These are phyloP conservation scores for Eustoma russellianum DNA, from an alignment of 257 asterid species.

Conservation along the genomic window DNA sequence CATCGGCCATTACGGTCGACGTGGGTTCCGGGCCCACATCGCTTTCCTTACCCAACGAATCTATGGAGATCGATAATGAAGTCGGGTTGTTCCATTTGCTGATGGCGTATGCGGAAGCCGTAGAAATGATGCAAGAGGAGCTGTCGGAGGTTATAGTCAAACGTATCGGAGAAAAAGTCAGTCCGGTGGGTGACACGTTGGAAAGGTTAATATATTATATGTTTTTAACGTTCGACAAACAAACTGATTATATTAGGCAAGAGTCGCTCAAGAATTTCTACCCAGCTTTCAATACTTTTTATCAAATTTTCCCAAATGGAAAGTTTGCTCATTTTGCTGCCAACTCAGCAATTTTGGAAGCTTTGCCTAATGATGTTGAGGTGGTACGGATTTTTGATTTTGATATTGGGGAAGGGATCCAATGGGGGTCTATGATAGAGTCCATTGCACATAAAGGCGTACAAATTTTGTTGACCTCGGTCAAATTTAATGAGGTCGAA, in stretches of 20 bases:
- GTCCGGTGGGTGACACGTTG: constrained; percentile 20
- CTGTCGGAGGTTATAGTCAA: constrained; percentile 18
- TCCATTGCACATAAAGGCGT: constrained; percentile 11
- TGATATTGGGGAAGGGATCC: constrained; percentile 48
- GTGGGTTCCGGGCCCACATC: neutral
- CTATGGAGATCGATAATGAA: constrained; percentile 22
- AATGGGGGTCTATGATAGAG: constrained; percentile 45
- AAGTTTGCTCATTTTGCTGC: constrained; percentile 49
- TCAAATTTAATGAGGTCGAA: constrained; percentile 20
- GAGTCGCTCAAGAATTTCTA: constrained; percentile 28
- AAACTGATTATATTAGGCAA: constrained; percentile 19
- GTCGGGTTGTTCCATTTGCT: constrained; percentile 26
- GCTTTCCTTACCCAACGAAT: constrained; percentile 14
- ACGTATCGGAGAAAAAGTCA: constrained; percentile 25
- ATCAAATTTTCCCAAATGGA: constrained; percentile 41
- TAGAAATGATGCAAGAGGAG: constrained; percentile 21
- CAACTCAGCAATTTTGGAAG: constrained; percentile 40
- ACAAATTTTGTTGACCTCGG: constrained; percentile 25
- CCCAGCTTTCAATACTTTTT: constrained; percentile 30
- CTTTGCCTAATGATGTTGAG: constrained; percentile 26
- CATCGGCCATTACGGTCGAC: too few relatives aligned
- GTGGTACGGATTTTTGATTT: constrained; percentile 32
- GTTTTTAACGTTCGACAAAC: constrained; percentile 21
- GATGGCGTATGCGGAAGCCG: constrained; percentile 37
- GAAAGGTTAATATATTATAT: constrained; percentile 30